A percentile compares a stretch with the other conserved stretches of the same genome.
Evolutionary conservation across 148 eudicot genomes (phyloP).

Genomic region (Heliosperma pusillum): DNA sequence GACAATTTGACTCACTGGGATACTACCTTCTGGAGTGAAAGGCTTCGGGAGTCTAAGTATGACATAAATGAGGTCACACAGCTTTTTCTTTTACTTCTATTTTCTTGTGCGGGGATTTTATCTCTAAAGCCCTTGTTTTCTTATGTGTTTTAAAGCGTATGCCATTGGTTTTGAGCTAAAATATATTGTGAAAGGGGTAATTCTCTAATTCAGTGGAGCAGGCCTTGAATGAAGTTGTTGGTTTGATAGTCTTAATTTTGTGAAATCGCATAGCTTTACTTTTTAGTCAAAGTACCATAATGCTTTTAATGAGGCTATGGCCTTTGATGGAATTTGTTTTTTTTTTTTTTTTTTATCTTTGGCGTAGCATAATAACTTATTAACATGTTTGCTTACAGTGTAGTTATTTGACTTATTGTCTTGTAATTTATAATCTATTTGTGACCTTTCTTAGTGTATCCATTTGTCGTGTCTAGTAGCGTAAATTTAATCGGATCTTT

Average conservation of each 20-base stretch:
- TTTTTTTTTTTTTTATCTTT: not conserved
- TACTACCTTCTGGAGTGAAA: slow-evolving; percentile 89
- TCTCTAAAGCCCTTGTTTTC: not conserved
- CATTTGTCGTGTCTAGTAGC: not conserved
- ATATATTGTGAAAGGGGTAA: not conserved
- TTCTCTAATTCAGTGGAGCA: not conserved
- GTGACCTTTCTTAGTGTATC: not conserved
- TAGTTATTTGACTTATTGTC: not conserved
- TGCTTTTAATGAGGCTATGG: not conserved
- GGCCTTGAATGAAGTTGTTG: not conserved
- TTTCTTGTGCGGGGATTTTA: not conserved
- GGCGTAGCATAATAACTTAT: not conserved
- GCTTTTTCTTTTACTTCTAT: slow-evolving; percentile 1
- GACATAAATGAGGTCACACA: slow-evolving; percentile 85
- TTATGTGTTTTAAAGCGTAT: not conserved
- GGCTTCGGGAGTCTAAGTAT: slow-evolving; percentile 92
- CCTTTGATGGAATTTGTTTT: not conserved
- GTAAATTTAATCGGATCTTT: not conserved
- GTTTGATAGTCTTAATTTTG: not conserved
- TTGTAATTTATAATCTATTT: not conserved
- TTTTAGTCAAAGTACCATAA: not conserved
- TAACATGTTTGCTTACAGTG: not conserved
- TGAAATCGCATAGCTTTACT: not conserved
- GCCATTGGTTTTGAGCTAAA: not conserved
- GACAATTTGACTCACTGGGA: slow-evolving; percentile 85